Conservation (phyloP, 108 stramenopile genomes). For the Fistulifera pelliculosa region DNA sequence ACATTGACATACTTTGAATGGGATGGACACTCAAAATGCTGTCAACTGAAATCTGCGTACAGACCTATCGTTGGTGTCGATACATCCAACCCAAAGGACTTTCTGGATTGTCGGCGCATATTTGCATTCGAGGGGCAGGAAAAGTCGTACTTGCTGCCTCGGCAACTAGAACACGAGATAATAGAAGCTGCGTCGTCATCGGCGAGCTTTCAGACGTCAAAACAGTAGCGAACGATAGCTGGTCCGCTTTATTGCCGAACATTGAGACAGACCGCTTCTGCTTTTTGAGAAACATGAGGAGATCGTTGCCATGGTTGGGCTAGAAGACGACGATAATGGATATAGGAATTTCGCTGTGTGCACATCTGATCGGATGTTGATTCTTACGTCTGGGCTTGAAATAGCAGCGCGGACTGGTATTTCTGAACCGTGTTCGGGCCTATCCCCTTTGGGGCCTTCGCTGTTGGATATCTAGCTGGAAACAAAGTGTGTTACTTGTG, state of each 20-base stretch:
- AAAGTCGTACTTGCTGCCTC: slow-evolving; percentile 37
- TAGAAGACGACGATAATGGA: slow-evolving; percentile 36
- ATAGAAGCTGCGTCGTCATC: slow-evolving; percentile 36
- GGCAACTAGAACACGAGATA: slow-evolving; percentile 22
- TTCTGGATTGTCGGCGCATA: slow-evolving; percentile 47
- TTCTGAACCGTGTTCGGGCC: slow-evolving; percentile 18
- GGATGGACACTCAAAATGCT: slow-evolving; percentile 17
- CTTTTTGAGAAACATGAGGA: slow-evolving; percentile 58
- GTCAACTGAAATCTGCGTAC: slow-evolving; percentile 18
- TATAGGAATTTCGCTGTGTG: slow-evolving; percentile 51
- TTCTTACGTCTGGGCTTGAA: slow-evolving; percentile 40
- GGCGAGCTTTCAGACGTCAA: slow-evolving; percentile 23
- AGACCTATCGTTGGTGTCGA: slow-evolving; percentile 38
- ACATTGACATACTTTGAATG: slow-evolving; percentile 16
- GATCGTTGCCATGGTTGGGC: slow-evolving; percentile 35
- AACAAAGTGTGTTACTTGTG: slow-evolving; percentile 56
- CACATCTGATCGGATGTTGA: slow-evolving; percentile 55
- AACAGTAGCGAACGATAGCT: slow-evolving; percentile 7
- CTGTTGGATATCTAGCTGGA: slow-evolving; percentile 54
- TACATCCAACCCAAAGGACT: slow-evolving; percentile 14
- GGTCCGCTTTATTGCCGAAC: slow-evolving; percentile 27
- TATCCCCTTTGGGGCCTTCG: slow-evolving; percentile 69
- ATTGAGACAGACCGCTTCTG: slow-evolving; percentile 18
- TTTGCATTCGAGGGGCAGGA: slow-evolving; percentile 27
- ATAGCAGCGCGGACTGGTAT: slow-evolving; percentile 35